These are phyloP conservation scores for Penicillium sp. DNA, from an alignment of 2,329 filamentous ascomycete species.

Conservation along the genomic window DNA sequence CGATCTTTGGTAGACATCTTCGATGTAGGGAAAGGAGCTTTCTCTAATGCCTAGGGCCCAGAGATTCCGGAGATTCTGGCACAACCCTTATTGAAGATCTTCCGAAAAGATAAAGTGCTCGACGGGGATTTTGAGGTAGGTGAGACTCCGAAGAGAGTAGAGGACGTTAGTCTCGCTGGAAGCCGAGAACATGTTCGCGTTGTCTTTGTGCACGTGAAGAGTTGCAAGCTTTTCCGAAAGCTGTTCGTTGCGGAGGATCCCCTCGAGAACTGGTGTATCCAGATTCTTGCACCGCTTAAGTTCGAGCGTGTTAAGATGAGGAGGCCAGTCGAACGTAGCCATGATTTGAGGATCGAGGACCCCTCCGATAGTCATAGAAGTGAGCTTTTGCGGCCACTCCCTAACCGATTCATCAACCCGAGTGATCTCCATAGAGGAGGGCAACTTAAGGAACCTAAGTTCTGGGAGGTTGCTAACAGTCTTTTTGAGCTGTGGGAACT, in stretches of 20 bases:
- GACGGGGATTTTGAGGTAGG: background rate
- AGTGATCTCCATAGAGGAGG: background rate
- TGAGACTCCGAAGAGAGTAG: background rate
- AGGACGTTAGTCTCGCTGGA: background rate
- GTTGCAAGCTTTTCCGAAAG: background rate
- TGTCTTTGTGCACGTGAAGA: background rate
- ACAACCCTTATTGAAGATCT: background rate
- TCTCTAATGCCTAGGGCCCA: background rate
- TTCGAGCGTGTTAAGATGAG: background rate
- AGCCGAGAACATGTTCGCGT: background rate
- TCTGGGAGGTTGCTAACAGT: background rate
- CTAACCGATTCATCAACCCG: background rate
- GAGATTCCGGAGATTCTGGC: background rate
- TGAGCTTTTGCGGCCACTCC: constrained; percentile 11
- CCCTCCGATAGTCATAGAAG: constrained; percentile 7
- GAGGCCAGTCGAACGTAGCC: constrained; percentile 14
- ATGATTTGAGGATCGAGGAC: background rate
- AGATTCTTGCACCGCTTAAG: background rate
- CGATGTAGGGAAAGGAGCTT: background rate
- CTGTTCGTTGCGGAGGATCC: background rate
- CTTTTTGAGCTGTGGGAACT: background rate
- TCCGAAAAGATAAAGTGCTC: background rate
- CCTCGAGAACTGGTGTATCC: background rate
- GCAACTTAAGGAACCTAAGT: background rate
- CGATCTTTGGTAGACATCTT: background rate